phyloP scores from a whole-genome alignment of 75 land plant species.

The Isoetes taiwanensis region DNA sequence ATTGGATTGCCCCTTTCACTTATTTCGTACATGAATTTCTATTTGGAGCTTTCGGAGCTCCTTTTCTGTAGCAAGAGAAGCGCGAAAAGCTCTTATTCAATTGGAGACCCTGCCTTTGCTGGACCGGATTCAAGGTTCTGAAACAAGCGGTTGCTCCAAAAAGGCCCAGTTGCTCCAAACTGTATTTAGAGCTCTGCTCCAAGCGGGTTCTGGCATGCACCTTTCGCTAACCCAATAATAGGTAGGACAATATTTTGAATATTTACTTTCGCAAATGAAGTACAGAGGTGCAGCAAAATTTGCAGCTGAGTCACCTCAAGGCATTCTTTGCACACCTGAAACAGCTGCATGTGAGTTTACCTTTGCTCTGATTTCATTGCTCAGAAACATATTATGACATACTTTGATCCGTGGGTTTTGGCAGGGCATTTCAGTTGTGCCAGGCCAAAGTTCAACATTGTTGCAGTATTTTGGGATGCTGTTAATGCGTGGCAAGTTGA shows the following conservation, averaged over 20 bases:
- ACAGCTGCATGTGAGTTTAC: not conserved
- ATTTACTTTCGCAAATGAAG: not conserved
- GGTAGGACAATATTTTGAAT: not conserved
- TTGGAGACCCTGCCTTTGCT: no score
- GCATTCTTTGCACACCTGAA: conserved; percentile 2
- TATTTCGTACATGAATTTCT: no score
- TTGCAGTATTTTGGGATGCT: not conserved
- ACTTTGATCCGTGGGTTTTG: not conserved
- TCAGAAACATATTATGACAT: not conserved
- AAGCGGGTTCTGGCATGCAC: no score
- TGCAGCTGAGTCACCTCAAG: conserved; percentile 1
- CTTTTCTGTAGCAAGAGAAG: no score
- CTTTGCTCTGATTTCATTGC: not conserved
- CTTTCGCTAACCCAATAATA: no score
- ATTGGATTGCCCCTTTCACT: no score
- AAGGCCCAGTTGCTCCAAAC: no score
- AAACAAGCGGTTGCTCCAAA: no score
- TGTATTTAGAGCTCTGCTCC: no score
- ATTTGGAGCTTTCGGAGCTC: no score
- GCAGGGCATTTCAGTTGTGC: not conserved
- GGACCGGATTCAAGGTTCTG: no score
- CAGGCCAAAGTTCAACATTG: not conserved
- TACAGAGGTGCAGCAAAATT: not conserved
- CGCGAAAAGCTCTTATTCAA: no score
- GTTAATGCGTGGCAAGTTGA: not conserved